Evolutionary conservation across 805 yeast genomes (phyloP), one percentile per base, ranked within the genome.

Genomic region (Kazachstania kunashirensis): DNA sequence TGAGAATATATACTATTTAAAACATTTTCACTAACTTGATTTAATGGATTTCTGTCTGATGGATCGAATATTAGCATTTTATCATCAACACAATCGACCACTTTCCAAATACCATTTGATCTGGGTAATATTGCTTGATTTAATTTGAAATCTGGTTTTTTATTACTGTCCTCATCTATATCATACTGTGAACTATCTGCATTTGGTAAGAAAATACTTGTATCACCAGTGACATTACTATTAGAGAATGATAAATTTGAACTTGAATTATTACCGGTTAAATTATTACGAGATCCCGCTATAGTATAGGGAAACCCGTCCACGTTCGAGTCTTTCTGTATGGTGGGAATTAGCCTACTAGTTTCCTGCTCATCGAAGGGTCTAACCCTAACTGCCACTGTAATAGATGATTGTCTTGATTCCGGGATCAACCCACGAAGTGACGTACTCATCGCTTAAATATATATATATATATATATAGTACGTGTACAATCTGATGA

Each of bases 61-160:
- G 95, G 96, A 59, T 85, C 95, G 55, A 85, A 85, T 7, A 85
- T 75, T 38, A 85, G 66, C 94, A 84, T 84, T 41, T 75, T 66
- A 47, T 83, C 92, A 61, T 84, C 95, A 2, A 83, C 88, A 19
- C 83, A 86, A 40, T 79, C 75, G 17, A 86, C 70, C 23, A 84
- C 71, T 47, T 78, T 79, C 38, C 92, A 64, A 18, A 84, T 63
- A 0, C 83, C 79, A 29, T 61, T 55, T 5, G 75, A 8, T 23
- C 11, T 23, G 24, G 24, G 11, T 9, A 23, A 21, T 21, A 21
- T 21, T 12, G 29, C 13, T 26, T 18, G 6, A 14, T 5, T 14
- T 12, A 24, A 11, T 24, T 24, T 24, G 13, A n/a, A n/a, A 24
- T 9, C 13, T 4, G 12, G 10, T 11, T 10, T 24, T 5, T 24